Conservation (phyloP, 345 rosid species). For the Pistacia integerrima region DNA sequence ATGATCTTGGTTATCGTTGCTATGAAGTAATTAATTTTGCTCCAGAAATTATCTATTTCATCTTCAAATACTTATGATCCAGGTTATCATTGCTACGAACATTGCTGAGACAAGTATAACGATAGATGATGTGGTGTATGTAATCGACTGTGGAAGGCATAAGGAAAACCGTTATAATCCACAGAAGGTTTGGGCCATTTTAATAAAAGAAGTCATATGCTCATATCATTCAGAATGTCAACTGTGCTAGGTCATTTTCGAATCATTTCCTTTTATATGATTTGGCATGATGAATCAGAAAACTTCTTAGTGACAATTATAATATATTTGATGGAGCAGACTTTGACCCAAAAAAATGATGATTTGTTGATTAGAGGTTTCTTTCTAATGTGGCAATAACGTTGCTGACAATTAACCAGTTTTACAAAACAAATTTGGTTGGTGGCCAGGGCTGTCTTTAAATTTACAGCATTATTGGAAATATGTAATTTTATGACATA, state of each 20-base stretch:
- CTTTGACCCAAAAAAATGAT: neutral
- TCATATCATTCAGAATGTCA: neutral
- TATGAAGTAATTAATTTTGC: constrained; percentile 3
- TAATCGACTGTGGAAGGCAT: constrained; percentile 91
- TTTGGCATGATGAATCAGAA: neutral
- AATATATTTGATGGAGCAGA: neutral
- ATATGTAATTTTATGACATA: too few species aligned
- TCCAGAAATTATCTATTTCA: neutral
- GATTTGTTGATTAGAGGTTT: too few species aligned
- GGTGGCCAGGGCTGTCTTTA: too few species aligned
- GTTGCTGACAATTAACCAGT: too few species aligned
- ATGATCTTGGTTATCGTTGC: neutral
- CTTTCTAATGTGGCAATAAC: too few species aligned
- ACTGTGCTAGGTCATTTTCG: neutral
- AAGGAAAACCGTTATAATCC: constrained; percentile 94
- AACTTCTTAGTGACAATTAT: neutral
- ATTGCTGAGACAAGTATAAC: constrained; percentile 95
- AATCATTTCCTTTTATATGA: neutral
- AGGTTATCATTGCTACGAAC: constrained; percentile 91
- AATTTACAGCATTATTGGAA: too few species aligned
- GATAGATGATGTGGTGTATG: constrained; percentile 91
- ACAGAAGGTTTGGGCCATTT: constrained; percentile 60
- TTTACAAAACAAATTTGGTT: too few species aligned
- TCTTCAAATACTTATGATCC: constrained; percentile 24
- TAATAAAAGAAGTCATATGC: neutral